phyloP scores from a whole-genome alignment of 2,329 filamentous ascomycete species.

The Exophiala aquamarina region DNA sequence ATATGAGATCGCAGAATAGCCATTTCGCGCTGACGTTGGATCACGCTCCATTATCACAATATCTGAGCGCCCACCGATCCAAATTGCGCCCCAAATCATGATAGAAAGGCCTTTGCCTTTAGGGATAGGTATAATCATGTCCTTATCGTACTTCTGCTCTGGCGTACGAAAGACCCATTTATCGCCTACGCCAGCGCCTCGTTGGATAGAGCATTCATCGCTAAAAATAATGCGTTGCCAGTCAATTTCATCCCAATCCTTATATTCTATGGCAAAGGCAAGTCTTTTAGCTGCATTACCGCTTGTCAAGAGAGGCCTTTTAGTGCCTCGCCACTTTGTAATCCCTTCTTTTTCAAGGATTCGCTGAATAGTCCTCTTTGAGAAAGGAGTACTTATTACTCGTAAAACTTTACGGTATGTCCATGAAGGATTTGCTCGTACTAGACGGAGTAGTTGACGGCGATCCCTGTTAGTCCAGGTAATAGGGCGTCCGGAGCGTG shows the following conservation, averaged over 20 bases:
- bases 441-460: background rate
- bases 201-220: conserved; percentile 25
- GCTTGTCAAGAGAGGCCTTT: conserved; percentile 15
- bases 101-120: conserved; percentile 17
- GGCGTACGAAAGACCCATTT: conserved; percentile 21
- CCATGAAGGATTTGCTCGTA: background rate
- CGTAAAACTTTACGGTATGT: background rate
- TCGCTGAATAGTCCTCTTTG: background rate
- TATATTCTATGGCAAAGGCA: conserved; percentile 9
- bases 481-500: background rate
- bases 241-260: conserved; percentile 10
- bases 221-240: conserved; percentile 22
- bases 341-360: conserved; percentile 11
- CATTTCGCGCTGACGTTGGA: conserved; percentile 1
- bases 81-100: conserved; percentile 28
- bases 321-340: conserved; percentile 16
- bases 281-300: conserved; percentile 11
- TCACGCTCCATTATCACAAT: conserved; percentile 23
- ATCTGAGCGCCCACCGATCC: conserved; percentile 10
- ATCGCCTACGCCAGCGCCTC: conserved; percentile 17
- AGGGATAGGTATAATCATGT: conserved; percentile 19
- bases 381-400: background rate
- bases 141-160: conserved; percentile 22
- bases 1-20: conserved; percentile 17
- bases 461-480: background rate